A percentile compares a stretch with the other conserved stretches of the same genome.
These are phyloP conservation scores for Mycena pura DNA, from an alignment of 768 basidiomycete species.

Conservation along the genomic window DNA sequence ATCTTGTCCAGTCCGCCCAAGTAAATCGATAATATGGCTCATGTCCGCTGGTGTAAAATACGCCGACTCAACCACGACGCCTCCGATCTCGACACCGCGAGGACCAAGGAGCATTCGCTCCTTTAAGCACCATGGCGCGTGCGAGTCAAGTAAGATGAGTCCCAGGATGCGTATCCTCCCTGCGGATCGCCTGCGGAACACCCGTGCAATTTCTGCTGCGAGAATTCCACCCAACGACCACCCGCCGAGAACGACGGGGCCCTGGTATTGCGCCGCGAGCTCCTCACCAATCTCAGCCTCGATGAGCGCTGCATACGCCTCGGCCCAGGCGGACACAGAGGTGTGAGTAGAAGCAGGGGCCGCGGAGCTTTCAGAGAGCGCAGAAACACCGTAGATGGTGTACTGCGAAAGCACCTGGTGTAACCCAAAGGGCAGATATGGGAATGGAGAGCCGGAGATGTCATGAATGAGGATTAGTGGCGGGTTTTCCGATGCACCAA, in stretches of 20 bases:
- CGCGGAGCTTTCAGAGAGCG: conserved; percentile 9
- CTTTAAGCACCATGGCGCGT: conserved; percentile 13
- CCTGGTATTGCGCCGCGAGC: background rate
- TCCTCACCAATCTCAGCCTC: conserved; percentile 4
- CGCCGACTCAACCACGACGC: background rate
- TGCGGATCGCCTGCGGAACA: background rate
- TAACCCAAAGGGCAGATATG: conserved; percentile 5
- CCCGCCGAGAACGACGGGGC: conserved; percentile 12
- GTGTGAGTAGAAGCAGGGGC: no score
- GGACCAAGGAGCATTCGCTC: background rate
- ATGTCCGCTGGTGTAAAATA: conserved; percentile 10
- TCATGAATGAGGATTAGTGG: conserved; percentile 11
- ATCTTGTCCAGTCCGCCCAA: background rate
- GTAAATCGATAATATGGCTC: background rate
- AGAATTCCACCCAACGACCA: conserved; percentile 15
- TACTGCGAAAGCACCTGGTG: conserved; percentile 1
- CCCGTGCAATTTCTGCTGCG: conserved; percentile 11
- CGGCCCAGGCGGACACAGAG: conserved; percentile 5
- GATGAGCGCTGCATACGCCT: conserved; percentile 6
- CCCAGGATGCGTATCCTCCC: background rate
- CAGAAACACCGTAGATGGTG: conserved; percentile 12
- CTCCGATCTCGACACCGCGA: conserved; percentile 7
- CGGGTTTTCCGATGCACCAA: conserved; percentile 1
- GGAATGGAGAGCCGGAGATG: conserved; percentile 8
- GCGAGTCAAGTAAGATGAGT: conserved; percentile 1